phyloP scores from a whole-genome alignment of 2,329 filamentous ascomycete genomes.

The Scytalidium sp. region DNA sequence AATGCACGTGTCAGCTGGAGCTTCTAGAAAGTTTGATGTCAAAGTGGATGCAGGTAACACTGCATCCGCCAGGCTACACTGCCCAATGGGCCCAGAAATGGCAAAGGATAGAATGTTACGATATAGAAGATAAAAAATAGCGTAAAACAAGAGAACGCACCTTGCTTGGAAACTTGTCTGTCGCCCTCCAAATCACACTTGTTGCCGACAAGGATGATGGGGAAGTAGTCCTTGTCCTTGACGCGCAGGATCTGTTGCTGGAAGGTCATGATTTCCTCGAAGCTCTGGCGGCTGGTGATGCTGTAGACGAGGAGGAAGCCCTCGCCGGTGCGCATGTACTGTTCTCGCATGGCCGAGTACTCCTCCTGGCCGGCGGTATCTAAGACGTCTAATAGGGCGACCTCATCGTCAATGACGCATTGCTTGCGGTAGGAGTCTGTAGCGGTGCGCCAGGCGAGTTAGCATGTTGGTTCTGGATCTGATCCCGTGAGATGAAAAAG shows the following conservation, averaged over 20 bases:
- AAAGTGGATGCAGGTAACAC: neutral
- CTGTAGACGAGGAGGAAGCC: conserved; percentile 98
- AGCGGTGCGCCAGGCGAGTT: neutral
- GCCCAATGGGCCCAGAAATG: no score
- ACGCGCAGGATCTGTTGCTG: conserved; percentile 98
- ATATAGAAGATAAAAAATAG: neutral
- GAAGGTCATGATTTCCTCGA: conserved; percentile 98
- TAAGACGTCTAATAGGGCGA: conserved; percentile 94
- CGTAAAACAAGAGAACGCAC: conserved; percentile 48
- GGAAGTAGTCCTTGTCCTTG: conserved; percentile 99
- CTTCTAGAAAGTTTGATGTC: neutral
- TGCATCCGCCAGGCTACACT: neutral
- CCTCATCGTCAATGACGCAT: conserved; percentile 97
- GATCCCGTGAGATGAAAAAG: conserved; percentile 10
- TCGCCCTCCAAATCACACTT: conserved; percentile 97
- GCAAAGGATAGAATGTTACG: no score
- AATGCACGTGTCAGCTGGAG: neutral
- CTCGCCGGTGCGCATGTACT: conserved; percentile 99
- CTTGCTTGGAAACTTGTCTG: conserved; percentile 86
- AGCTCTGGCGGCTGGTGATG: conserved; percentile 95
- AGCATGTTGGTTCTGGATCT: neutral
- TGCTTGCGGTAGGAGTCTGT: conserved; percentile 99
- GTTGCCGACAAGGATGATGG: conserved; percentile 98
- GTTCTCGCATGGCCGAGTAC: conserved; percentile 98
- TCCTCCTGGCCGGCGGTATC: conserved; percentile 98